phyloP scores from a whole-genome alignment of 306 rosid species.

The Prinsepia uniflora region DNA sequence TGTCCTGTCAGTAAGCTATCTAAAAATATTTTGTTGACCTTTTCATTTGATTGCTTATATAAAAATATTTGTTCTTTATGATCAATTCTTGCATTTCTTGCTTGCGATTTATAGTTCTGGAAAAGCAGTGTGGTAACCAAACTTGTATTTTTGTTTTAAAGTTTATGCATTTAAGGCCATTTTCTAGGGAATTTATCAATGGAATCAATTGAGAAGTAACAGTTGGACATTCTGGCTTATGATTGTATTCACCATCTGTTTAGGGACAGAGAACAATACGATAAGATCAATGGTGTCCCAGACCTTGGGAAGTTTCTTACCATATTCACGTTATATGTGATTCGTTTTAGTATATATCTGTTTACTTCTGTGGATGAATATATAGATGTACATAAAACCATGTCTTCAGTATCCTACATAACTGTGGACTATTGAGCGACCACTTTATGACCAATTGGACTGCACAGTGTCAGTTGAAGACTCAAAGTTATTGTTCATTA shows the following conservation, averaged over 20 bases:
- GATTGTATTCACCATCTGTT: background rate
- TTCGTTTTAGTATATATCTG: background rate
- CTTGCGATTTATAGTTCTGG: background rate
- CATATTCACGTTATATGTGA: background rate
- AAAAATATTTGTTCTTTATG: background rate
- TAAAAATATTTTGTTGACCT: background rate
- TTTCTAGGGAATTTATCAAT: background rate
- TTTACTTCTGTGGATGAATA: background rate
- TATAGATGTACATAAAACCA: background rate
- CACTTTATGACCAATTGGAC: background rate
- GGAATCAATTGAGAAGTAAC: background rate
- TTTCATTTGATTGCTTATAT: background rate
- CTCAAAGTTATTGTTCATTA: too few species aligned
- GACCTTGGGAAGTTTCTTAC: slow-evolving; percentile 3
- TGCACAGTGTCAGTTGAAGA: background rate
- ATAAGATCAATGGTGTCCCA: background rate
- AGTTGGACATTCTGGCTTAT: slow-evolving; percentile 2
- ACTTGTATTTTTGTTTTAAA: background rate
- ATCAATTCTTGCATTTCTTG: background rate
- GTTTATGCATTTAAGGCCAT: background rate
- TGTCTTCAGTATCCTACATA: background rate
- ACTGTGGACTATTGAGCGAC: too few species aligned
- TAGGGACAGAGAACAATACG: background rate
- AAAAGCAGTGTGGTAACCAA: background rate
- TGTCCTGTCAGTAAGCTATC: slow-evolving; percentile 29